phyloP scores from a whole-genome alignment of 257 asterid genomes.

The Leptodermis oblonga region DNA sequence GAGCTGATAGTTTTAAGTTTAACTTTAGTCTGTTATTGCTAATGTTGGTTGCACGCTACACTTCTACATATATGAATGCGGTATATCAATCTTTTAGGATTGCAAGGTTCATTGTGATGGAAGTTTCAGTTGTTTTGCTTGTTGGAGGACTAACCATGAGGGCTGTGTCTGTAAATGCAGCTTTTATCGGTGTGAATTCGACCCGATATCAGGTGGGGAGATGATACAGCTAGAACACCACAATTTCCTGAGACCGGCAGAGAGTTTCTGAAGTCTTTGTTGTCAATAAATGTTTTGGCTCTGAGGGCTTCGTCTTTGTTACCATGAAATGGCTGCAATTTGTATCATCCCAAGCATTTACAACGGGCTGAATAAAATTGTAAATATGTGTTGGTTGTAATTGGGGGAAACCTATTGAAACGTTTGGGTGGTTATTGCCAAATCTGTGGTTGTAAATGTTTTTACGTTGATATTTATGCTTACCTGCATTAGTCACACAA shows the following conservation, averaged over 20 bases:
- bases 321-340: neutral
- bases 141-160: neutral
- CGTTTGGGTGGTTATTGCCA: neutral
- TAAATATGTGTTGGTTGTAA: neutral
- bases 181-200: conserved; percentile 74
- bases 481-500: neutral
- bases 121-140: neutral
- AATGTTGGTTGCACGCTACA: neutral
- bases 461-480: no score
- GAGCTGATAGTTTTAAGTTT: no score
- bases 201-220: conserved; percentile 70
- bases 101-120: neutral
- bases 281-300: neutral
- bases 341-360: neutral
- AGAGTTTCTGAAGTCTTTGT: conserved; percentile 36
- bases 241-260: conserved; percentile 72
- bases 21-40: neutral
- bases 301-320: neutral
- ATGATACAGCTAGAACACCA: conserved; percentile 82
- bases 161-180: conserved; percentile 38
- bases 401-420: neutral
- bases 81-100: neutral
- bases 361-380: neutral
- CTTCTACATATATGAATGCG: neutral
- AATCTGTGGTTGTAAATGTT: neutral